Percentiles rank a stretch among this genome's conserved stretches.
Conservation (phyloP, 495 filamentous ascomycete species). For the Lentithecium fluviatile region DNA sequence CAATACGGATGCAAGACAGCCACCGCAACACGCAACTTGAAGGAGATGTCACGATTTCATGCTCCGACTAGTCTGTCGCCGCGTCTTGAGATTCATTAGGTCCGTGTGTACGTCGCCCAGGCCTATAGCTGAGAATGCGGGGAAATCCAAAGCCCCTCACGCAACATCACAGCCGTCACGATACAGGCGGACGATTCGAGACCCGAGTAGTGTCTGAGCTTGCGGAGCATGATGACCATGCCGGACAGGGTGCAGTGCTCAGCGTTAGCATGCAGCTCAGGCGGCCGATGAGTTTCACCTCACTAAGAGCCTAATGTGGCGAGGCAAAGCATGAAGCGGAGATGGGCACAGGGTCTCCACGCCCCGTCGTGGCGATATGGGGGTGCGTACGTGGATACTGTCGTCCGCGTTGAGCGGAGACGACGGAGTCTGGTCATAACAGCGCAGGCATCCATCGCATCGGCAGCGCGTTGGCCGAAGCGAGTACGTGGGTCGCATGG, state of each 20-base stretch:
- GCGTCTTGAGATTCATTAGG: constrained; percentile 2
- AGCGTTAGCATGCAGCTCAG: constrained; percentile 5
- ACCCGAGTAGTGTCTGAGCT: neutral
- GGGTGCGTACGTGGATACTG: too few species aligned
- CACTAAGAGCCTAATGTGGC: neutral
- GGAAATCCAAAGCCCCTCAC: constrained; percentile 18
- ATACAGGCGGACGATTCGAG: neutral
- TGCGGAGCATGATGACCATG: neutral
- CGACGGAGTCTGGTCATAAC: too few species aligned
- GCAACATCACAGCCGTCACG: constrained; percentile 5
- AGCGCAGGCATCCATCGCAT: too few species aligned
- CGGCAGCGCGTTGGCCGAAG: too few species aligned
- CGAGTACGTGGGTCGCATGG: neutral
- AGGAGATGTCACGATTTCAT: neutral
- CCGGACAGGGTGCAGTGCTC: constrained; percentile 14
- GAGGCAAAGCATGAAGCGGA: constrained; percentile 1
- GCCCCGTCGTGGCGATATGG: neutral
- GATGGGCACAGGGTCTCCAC: neutral
- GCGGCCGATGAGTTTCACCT: constrained; percentile 5
- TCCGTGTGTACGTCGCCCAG: neutral
- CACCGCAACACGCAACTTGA: neutral
- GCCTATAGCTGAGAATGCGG: constrained; percentile 21
- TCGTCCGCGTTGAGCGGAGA: too few species aligned
- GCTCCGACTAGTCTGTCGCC: neutral
- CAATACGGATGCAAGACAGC: neutral